Conservation (phyloP, 805 yeast species). For the Hanseniaspora occidentalis region DNA sequence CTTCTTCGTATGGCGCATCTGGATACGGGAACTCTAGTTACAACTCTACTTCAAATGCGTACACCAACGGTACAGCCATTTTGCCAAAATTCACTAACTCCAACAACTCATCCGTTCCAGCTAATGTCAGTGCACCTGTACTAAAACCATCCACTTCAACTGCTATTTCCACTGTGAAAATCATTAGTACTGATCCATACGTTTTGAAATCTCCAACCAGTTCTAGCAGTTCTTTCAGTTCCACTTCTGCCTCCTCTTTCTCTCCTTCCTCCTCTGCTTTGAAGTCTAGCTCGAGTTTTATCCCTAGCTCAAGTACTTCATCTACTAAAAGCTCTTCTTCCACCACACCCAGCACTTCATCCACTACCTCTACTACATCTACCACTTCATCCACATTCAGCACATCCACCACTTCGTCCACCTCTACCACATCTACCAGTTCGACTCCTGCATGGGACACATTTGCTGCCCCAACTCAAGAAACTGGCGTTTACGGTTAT, state of each 20-base stretch:
- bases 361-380: constrained; percentile 14
- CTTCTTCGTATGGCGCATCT: not conserved
- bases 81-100: too few species aligned
- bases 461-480: not conserved
- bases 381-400: constrained; percentile 14
- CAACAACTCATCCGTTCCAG: too few species aligned
- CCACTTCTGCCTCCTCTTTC: not conserved
- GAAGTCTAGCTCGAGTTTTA: not conserved
- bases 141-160: not conserved
- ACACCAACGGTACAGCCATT: too few species aligned
- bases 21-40: constrained; percentile 1
- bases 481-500: constrained; percentile 4
- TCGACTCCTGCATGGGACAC: constrained; percentile 11
- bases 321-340: constrained; percentile 4
- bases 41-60: constrained; percentile 3
- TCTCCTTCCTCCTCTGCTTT: not conserved
- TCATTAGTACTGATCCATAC: constrained; percentile 1
- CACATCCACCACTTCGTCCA: constrained; percentile 9
- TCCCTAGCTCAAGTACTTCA: constrained; percentile 7
- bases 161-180: not conserved
- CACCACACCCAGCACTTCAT: constrained; percentile 8
- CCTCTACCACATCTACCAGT: constrained; percentile 13
- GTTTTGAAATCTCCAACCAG: constrained; percentile 14
- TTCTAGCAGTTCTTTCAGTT: too few species aligned
- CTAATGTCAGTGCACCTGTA: too few species aligned